A percentile compares a stretch with the other conserved stretches of the same genome.
phyloP scores from a whole-genome alignment of 805 yeast species.

The Brettanomyces custersianus region DNA sequence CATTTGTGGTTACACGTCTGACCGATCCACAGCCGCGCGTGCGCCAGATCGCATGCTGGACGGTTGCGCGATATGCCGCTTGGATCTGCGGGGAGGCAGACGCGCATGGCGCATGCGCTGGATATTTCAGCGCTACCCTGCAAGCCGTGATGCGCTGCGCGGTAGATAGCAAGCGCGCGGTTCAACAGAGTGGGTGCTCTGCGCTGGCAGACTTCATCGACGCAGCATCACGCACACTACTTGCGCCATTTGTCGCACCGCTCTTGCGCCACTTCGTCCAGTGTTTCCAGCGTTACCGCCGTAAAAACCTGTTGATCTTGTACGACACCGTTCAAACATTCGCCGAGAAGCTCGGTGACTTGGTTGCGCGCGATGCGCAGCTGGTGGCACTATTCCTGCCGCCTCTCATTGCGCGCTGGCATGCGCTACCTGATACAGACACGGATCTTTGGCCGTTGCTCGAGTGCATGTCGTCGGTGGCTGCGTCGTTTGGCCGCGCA shows the following conservation, averaged over 20 bases:
- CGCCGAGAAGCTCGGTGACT: conserved; percentile 64
- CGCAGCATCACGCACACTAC: conserved; percentile 51
- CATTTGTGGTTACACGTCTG: conserved; percentile 74
- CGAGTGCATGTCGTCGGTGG: conserved; percentile 88
- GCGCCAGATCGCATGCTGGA: conserved; percentile 93
- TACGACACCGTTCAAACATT: conserved; percentile 90
- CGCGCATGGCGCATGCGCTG: conserved; percentile 51
- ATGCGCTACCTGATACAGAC: conserved; percentile 62
- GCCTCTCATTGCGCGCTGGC: conserved; percentile 80
- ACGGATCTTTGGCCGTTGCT: conserved; percentile 83
- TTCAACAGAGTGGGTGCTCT: conserved; percentile 91
- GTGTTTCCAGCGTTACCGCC: conserved; percentile 73
- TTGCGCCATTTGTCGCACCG: conserved; percentile 56
- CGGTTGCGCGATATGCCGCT: conserved; percentile 71
- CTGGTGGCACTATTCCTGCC: conserved; percentile 63
- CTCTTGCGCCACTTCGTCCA: conserved; percentile 60
- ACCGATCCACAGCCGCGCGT: conserved; percentile 74
- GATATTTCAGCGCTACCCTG: conserved; percentile 67
- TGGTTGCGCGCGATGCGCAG: conserved; percentile 41
- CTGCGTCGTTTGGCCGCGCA: conserved; percentile 73
- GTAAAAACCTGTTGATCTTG: conserved; percentile 69
- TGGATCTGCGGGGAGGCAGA: conserved; percentile 75
- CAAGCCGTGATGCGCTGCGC: conserved; percentile 68
- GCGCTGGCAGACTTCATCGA: conserved; percentile 82
- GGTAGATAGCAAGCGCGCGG: conserved; percentile 78